Base-by-base conservation (phyloP, 345 rosid species). In the Populus deltoides region DNA sequence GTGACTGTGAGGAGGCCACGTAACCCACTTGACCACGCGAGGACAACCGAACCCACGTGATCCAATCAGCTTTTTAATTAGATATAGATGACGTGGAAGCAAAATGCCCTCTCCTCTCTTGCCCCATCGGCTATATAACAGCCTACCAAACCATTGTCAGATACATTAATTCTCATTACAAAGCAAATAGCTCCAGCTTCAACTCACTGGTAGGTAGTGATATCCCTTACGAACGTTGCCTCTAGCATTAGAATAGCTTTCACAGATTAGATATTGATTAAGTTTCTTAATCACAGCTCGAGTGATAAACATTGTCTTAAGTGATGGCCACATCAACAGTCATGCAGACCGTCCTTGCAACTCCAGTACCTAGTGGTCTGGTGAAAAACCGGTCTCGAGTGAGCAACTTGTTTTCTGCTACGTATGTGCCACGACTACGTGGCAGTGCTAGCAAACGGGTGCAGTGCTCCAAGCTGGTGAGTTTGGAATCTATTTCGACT, bases 331-430 rank as follows among this genome's bases (percentile, higher is more conserved):
- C 86, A 17, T 70, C 86, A 0, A 43, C 87, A 38, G 68, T 73
- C 55, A 77, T 89, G 85, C 95, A 90, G 24, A 78, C 92, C 1
- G 77, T 87, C 68, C 79, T 90, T 0, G 82, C 84, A 0, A 79
- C 80, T 36, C 90, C 92, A 3, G 70, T 83, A 2, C 16, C 80
- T 27, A 75, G 81, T 29, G 74, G 6, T 35, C 7, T 12, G 2
- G 0, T 6, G 77, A 43, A 43, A 2, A 43, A 43, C 47, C 47
- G 12, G 47, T 43, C 47, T 13, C 15, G 79, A 36, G 79, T 74
- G 68, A 77, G 15, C 76, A 80, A 77, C 45, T 80, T 77, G 49
- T 35, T 49, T 70, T 70, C 74, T 11, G 83, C 83, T 10, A 67
- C 75, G 39, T 67, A 59, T n/a, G 51, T 74, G 33, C 74, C 85